Evolutionary conservation across 495 filamentous ascomycete species (phyloP).

Genomic region (Trichocladium antarcticum): DNA sequence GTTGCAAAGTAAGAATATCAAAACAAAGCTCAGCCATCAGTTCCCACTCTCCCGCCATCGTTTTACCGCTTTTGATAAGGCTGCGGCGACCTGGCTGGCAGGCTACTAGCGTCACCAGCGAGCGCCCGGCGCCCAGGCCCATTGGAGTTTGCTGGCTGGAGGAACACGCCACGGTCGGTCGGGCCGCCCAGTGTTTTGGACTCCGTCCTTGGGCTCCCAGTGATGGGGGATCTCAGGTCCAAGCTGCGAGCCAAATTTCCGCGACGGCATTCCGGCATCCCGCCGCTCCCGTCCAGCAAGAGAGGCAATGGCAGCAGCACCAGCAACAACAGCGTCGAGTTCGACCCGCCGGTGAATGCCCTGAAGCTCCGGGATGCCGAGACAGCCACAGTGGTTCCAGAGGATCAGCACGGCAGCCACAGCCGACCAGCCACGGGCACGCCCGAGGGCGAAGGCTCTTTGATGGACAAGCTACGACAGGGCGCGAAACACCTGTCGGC

Average conservation of each 20-base stretch:
- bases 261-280: constrained; percentile 33
- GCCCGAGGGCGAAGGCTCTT: not conserved
- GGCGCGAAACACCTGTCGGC: not conserved
- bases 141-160: no score
- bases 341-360: constrained; percentile 4
- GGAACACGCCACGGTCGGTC: no score
- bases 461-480: not conserved
- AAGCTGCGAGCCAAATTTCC: constrained; percentile 39
- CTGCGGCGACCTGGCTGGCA: not conserved
- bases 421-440: not conserved
- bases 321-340: constrained; percentile 13
- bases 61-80: not conserved
- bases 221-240: constrained; percentile 39
- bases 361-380: not conserved
- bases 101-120: no score
- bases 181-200: not conserved
- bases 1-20: no score
- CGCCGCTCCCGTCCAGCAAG: constrained; percentile 20
- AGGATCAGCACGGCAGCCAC: not conserved
- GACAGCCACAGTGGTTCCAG: not conserved
- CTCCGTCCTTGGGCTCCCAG: not conserved
- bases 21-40: not conserved
- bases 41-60: not conserved
- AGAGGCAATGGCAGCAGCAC: constrained; percentile 11
- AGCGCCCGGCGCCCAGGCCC: no score